Evolutionary conservation across 2,329 filamentous ascomycete genomes (phyloP), one percentile per base, ranked within the genome.

Genomic region (Trematosphaeria pertusa): DNA sequence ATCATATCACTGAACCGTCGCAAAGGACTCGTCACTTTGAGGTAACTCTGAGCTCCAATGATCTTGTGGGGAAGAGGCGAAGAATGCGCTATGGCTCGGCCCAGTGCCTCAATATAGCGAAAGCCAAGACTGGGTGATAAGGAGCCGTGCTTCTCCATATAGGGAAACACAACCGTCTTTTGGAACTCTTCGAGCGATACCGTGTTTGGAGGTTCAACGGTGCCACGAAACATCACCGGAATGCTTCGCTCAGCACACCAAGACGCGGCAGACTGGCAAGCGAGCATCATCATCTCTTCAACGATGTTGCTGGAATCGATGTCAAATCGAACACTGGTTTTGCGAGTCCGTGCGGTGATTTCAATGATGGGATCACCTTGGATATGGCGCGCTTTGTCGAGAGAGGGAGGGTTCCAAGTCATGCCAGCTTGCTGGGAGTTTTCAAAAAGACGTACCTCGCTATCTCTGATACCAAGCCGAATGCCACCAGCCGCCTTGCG

Each of bases 1-100:
- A 87, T 74, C 62, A 87, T 76, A 64, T 87, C 84, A 36, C 73
- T 75, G 64, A 81, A 86, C 28, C 84, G 77, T 39, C 84, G 79
- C 17, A 87, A 73, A 1, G 84, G 84, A 58, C 80, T 84, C 0
- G 84, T 87, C 39, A 78, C 76, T 67, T 82, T 85, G 48, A 78
- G 67, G 58, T 86, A 86, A 19, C 74, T 63, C 20, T 77, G 67
- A 20, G 82, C 67, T 26, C 81, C 82, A 2, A 86, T 69, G 6
- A 77, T 65, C 4, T 69, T 64, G 57, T 86, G 82, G 11, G 67
- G 72, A 15, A 79, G 50, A 1, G 82, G 80, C 3, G 60, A 69
- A 2, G 75, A 77, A 24, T 76, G 73, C 12, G 78, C 69, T 11
- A 77, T 68, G 1, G 73, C 73, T 46, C 54, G 70, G 52, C 75